A percentile compares a stretch with the other conserved stretches of the same genome.
These are phyloP conservation scores for Strigomonas culicis DNA, from an alignment of 208 protist genomes.

Conservation along the genomic window DNA sequence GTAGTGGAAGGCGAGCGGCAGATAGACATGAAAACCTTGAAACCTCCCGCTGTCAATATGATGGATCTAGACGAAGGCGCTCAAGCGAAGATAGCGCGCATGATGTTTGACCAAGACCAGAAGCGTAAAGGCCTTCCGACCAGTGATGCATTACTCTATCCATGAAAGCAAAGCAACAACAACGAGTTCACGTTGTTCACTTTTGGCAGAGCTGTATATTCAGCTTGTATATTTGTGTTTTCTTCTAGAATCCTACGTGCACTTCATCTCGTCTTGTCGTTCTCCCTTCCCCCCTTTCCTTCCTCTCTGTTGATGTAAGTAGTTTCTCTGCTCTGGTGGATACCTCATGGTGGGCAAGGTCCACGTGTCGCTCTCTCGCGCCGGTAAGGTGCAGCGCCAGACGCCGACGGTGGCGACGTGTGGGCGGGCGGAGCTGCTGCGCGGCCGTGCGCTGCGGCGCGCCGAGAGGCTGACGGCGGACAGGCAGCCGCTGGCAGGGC, in stretches of 20 bases:
- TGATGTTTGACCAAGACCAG: constrained; percentile 92
- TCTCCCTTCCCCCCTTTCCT: too few relatives aligned
- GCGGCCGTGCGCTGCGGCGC: constrained; percentile 96
- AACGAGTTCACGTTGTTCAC: too few relatives aligned
- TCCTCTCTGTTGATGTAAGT: too few relatives aligned
- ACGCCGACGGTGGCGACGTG: constrained; percentile 96
- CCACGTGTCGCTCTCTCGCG: constrained; percentile 97
- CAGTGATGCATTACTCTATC: constrained; percentile 7
- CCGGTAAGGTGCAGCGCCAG: constrained; percentile 98
- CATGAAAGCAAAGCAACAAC: too few relatives aligned
- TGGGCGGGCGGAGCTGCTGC: constrained; percentile 94
- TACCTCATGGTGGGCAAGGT: constrained; percentile 96
- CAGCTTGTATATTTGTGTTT: too few relatives aligned
- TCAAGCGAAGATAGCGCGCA: constrained; percentile 82
- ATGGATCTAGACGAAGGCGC: constrained; percentile 76
- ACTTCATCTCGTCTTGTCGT: too few relatives aligned
- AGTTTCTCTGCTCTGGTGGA: too few relatives aligned
- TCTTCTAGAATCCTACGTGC: too few relatives aligned
- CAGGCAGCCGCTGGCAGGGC: constrained; percentile 90
- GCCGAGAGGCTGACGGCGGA: constrained; percentile 93
- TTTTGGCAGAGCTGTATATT: too few relatives aligned
- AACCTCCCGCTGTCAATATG: constrained; percentile 68
- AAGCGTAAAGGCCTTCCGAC: constrained; percentile 21
- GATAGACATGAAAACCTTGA: constrained; percentile 89
- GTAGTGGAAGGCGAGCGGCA: constrained; percentile 64